Conservation (phyloP, 2,329 filamentous ascomycete species). For the Pyrenochaeta sp. region DNA sequence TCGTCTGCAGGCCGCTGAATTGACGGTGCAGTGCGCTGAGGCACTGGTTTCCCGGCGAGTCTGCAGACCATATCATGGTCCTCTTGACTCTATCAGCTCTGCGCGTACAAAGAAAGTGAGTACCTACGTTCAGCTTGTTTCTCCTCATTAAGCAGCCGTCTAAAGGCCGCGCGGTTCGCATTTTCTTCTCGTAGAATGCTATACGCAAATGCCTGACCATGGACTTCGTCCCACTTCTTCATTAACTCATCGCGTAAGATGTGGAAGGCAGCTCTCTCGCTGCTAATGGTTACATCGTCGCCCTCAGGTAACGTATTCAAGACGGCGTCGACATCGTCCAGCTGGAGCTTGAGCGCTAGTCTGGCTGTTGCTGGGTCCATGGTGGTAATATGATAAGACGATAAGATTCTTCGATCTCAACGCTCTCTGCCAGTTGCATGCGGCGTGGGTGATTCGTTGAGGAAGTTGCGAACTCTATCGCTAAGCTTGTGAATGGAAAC, state of each 20-base stretch:
- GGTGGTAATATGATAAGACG: neutral
- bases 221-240: constrained; percentile 8
- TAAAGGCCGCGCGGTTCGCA: constrained; percentile 3
- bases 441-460: too few relatives aligned
- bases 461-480: too few relatives aligned
- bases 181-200: constrained; percentile 13
- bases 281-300: neutral
- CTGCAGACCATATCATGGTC: constrained; percentile 20
- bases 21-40: neutral
- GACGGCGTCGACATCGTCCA: constrained; percentile 17
- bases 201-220: constrained; percentile 12
- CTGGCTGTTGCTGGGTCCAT: constrained; percentile 16
- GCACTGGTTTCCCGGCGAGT: constrained; percentile 5
- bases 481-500: too few relatives aligned
- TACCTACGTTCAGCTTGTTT: constrained; percentile 12
- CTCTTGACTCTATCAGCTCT: constrained; percentile 3
- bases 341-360: constrained; percentile 17
- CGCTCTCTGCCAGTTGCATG: too few relatives aligned
- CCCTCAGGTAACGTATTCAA: constrained; percentile 4
- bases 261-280: constrained; percentile 8
- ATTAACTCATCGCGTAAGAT: constrained; percentile 9
- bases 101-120: too few relatives aligned
- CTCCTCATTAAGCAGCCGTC: constrained; percentile 14
- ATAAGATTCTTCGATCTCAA: neutral
- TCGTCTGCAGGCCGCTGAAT: neutral